Percentiles rank a stretch among this genome's conserved stretches.
phyloP scores from a whole-genome alignment of 352 stramenopile species.

The Phytopythium chamaehyphon region DNA sequence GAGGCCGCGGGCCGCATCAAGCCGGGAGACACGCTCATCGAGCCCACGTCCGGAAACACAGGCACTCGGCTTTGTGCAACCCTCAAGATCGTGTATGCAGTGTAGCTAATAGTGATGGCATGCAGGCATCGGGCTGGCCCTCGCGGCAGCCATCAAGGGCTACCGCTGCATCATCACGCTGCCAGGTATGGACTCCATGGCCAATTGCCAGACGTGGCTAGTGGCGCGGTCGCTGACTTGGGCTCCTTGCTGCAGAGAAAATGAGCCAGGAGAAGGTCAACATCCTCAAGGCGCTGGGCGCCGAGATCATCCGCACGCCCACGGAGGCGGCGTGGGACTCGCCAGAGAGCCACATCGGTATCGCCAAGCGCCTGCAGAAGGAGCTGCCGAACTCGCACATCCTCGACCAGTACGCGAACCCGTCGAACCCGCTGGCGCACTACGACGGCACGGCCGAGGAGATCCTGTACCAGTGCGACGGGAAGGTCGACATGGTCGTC shows the following conservation, averaged over 20 bases:
- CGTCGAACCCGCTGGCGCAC: constrained; percentile 93
- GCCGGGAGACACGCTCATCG: constrained; percentile 93
- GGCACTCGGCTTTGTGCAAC: too few relatives aligned
- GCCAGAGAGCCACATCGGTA: constrained; percentile 92
- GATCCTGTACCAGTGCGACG: constrained; percentile 90
- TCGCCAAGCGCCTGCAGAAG: constrained; percentile 87
- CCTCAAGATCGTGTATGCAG: too few relatives aligned
- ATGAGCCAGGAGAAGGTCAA: constrained; percentile 97
- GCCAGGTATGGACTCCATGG: constrained; percentile 27
- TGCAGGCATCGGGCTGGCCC: constrained; percentile 91
- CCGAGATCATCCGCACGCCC: constrained; percentile 94
- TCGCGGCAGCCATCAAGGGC: constrained; percentile 95
- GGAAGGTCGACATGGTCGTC: constrained; percentile 94
- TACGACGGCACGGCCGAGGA: constrained; percentile 95
- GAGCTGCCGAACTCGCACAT: constrained; percentile 94
- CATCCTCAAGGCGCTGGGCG: constrained; percentile 93
- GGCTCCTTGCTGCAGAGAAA: constrained; percentile 64
- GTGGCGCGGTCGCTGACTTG: background rate
- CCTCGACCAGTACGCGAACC: constrained; percentile 96
- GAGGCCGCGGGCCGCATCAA: constrained; percentile 91
- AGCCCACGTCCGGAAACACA: constrained; percentile 98
- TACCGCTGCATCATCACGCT: constrained; percentile 93
- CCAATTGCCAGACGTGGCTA: background rate
- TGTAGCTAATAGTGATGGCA: background rate
- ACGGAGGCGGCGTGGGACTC: constrained; percentile 95